These are phyloP conservation scores for Purshia tridentata DNA, from an alignment of 306 rosid species.

Conservation along the genomic window DNA sequence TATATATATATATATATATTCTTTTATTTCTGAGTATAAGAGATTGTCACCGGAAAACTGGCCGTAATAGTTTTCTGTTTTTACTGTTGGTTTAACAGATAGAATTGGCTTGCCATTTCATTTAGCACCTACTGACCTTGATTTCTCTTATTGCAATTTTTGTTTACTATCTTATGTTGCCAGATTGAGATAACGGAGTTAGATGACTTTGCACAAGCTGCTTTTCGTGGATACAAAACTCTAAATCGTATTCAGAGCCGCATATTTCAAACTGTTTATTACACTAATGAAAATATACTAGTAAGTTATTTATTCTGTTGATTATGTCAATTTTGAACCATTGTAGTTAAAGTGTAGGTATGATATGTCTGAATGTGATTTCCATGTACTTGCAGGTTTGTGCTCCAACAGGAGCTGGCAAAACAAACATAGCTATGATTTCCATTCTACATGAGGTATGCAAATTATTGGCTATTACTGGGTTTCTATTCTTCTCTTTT, in stretches of 20 bases:
- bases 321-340: slow-evolving; percentile 4
- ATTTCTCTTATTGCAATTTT: slow-evolving; percentile 26
- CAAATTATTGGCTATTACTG: slow-evolving; percentile 16
- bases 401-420: slow-evolving; percentile 99
- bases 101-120: slow-evolving; percentile 24
- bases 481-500: not conserved
- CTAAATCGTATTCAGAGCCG: slow-evolving; percentile 93
- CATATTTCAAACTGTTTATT: slow-evolving; percentile 78
- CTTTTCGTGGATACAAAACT: slow-evolving; percentile 83
- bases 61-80: slow-evolving; percentile 6
- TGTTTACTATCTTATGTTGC: slow-evolving; percentile 26
- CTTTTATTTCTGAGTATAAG: too few relatives aligned
- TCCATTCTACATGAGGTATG: slow-evolving; percentile 92
- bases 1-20: not conserved
- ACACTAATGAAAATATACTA: slow-evolving; percentile 88
- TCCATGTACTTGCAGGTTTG: slow-evolving; percentile 69
- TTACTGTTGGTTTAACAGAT: slow-evolving; percentile 5
- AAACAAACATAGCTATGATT: slow-evolving; percentile 97
- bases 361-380: slow-evolving; percentile 20
- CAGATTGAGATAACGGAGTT: slow-evolving; percentile 89
- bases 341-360: slow-evolving; percentile 15
- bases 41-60: slow-evolving; percentile 4
- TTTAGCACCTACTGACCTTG: slow-evolving; percentile 15
- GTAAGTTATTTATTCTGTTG: slow-evolving; percentile 48
- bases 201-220: slow-evolving; percentile 98